Base-by-base conservation (phyloP, 2,329 filamentous ascomycete species). In the Diaporthe citriasiana region DNA sequence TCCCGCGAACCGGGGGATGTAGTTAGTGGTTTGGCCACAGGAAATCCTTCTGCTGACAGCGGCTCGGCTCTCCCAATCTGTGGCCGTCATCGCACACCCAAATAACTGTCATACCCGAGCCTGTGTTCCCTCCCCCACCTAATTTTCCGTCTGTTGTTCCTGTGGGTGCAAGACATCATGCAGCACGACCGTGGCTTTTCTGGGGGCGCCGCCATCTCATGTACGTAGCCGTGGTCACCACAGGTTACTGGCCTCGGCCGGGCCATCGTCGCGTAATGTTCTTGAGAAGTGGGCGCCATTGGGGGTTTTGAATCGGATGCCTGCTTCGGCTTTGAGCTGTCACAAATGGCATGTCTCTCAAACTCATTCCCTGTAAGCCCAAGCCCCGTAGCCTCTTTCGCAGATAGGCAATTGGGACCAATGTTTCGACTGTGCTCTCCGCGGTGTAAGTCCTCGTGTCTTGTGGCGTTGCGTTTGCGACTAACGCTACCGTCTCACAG, bases 141-240 rank as follows among this genome's bases (percentile, higher is more conserved):
- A 27, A 33, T 30, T 19, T 27, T 38, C 25, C 57, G n/a, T 42
- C 50, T 56, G 47, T 55, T 56, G n/a, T 65, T 38, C 38, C 63
- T 70, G 70, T 63, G 55, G 22, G 60, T 72, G 69, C 60, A 72
- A 73, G 73, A 72, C 55, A 72, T 70, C 55, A 55, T 74, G 73
- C 73, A 74, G 45, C 53, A 45, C 50, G 35, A 57, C 47, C 57
- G 47, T 66, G 40, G 30, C 30, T 35, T 59, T 38, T 50, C 38
- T 57, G 6, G 53, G 35, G 51, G 25, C 59, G 47, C 38, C 51
- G 27, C 72, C 35, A 40, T 68, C 60, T 68, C 35, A 56, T 74
- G 70, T 66, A 72, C 13, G 59, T 35, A 53, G 38, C 73, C 55
- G 73, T 22, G 47, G 38, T 47, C 55, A 30, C 15, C 38, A 38